Base-by-base conservation (phyloP, 202 grass and related monocot genomes). In the Setaria viridis region DNA sequence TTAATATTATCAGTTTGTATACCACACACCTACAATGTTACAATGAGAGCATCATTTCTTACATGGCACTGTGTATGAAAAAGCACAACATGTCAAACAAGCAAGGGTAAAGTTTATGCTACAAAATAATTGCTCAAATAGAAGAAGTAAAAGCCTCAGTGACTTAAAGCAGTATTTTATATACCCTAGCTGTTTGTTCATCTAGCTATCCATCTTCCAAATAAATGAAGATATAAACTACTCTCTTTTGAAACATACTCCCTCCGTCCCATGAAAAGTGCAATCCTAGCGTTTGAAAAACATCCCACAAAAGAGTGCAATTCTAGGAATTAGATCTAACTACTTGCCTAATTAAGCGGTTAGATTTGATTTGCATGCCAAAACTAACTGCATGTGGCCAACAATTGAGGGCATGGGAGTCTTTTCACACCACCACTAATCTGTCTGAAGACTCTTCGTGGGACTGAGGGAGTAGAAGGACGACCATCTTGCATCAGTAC, bases 91-190 rank as follows among this genome's bases (percentile, higher is more conserved):
- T 7, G 0, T 67, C 33, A 65, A 78, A 55, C 13, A 72, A 48
- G 37, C 57, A 72, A 80, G 15, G 14, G 33, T 72, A 71, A 79
- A 85, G 39, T 68, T 62, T 33, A 9, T 84, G 29, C 30, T 79
- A 41, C 39, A 14, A 59, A 37, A 70, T 14, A 60, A 54, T 10
- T 50, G 10, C 11, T 76, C 7, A 62, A 42, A 69, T 37, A 45
- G 19, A 74, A 43, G 0, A 82, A 62, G 62, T 70, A 60, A 70
- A 41, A 11, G 1, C 2, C 32, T 53, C 19, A 57, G 4, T 42
- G 20, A 62, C 10, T 7, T 42, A 9, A 51, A 51, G 19, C 37
- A 76, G 41, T 30, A 32, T 42, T n/a, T 21, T 54, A 11, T 14
- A 13, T 39, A 54, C 9, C 20, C 46, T 11, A 63, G 39, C 30